Evolutionary conservation across 805 yeast genomes (phyloP), one percentile per base, ranked within the genome.

Genomic region (Lachancea quebecensis): DNA sequence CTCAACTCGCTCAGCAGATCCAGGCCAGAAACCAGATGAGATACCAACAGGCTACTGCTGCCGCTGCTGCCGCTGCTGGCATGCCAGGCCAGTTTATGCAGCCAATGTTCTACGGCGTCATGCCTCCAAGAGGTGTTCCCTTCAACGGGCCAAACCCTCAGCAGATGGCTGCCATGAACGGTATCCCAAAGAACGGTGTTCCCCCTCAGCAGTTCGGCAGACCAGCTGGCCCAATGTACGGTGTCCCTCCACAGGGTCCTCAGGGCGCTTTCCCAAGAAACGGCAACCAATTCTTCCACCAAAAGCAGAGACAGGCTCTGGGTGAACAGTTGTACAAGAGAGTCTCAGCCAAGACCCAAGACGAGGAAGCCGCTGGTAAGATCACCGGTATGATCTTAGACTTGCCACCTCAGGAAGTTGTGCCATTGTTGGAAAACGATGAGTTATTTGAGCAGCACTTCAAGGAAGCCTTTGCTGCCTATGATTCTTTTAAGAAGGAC

Each of bases 371-470:
- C 63, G 97, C 97, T 57, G 96, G 96, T 74, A 91, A 90, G 77
- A 87, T 93, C 68, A 93, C 99, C 56, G 97, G 98, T 75, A 93
- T 93, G 98, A 81, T 93, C 75, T 79, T 93, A 65, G 96, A 90
- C 67, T 81, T 91, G 81, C 95, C 89, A 65, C 86, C 85, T 71
- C 80, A 80, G 62, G 96, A 91, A 73, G 85, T 93, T 60, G 72
- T 90, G 63, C 84, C 85, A 51, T 77, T 91, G 68, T 79, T 88
- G 68, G 95, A 87, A 65, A 93, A 90, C 67, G 96, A 88, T 54
- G 89, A 81, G 59, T 78, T 84, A 58, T 86, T 93, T 75, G 82
- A 82, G 74, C 80, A 81, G 68, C 95, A 89, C 69, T 88, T 91
- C 66, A 84, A 83, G 60, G 98, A 91, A 70, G 99, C 99, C 57